phyloP scores from a whole-genome alignment of 306 rosid species.

The Luffa acutangula region DNA sequence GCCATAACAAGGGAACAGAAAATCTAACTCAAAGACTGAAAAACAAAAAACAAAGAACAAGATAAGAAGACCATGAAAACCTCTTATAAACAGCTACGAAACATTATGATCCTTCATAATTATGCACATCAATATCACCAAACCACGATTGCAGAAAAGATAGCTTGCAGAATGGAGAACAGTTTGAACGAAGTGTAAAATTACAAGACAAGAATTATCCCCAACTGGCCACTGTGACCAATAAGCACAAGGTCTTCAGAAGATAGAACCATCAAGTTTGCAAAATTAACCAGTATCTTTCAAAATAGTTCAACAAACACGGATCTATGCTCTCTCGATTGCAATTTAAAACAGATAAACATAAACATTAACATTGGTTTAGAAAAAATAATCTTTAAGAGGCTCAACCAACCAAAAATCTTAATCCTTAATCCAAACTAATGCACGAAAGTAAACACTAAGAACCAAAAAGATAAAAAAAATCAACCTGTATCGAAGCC shows the following conservation, averaged over 20 bases:
- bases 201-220: neutral
- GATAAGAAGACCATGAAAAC: neutral
- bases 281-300: neutral
- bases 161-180: neutral
- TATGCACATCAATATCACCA: neutral
- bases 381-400: neutral
- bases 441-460: neutral
- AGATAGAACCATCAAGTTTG: neutral
- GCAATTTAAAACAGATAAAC: neutral
- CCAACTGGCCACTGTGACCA: neutral
- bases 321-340: neutral
- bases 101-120: no score
- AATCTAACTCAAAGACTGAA: neutral
- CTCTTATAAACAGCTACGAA: neutral
- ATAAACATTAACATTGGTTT: neutral
- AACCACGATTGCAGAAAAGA: neutral
- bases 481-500: neutral
- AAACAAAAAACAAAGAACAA: neutral
- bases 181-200: neutral
- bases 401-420: neutral
- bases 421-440: neutral
- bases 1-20: slow-evolving; percentile 48
- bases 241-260: neutral
- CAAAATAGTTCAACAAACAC: neutral
- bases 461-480: neutral